Evolutionary conservation across 78 protist species (phyloP), one percentile per base, ranked within the genome.

Genomic region (Paulinella micropora): DNA sequence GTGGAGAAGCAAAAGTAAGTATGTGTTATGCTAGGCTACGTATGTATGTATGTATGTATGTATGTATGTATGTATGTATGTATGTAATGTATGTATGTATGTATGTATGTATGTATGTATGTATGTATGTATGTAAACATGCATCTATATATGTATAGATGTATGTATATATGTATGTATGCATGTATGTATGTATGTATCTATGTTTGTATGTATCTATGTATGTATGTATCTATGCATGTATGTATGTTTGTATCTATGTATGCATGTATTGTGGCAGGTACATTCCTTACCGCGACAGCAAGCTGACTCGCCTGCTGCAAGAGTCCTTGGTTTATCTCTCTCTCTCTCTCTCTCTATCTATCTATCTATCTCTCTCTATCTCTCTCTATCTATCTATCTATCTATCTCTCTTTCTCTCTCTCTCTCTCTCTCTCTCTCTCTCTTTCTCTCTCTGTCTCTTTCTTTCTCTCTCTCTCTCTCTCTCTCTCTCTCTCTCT

Each of bases 251-350:
- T 23, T 51, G 15, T 51, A 51, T n/a, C n/a, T n/a, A 51, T 51
- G 15, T 51, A 51, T 51, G 15, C 15, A 51, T 51, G 15, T 51
- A 51, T 51, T 23, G 6, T 23, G 6, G 15, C 15, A 51, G 6
- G 4, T 81, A 81, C 28, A 29, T 81, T 29, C 84, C 84, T 3
- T 81, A 81, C 34, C 84, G 84, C 15, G 84, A 81, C 34, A 81
- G 84, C 15, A 81, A 81, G 84, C 84, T 81, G 37, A 81, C 84
- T 31, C 84, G 84, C 39, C 84, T 81, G 37, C 84, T 81, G 28
- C 84, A 81, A 29, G 37, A 81, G 84, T 81, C 84, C 34, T 29
- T 81, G 84, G 84, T 15, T 28, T 15, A 29, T 51, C 6, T 51
- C 6, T 51, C 6, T 51, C 6, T 51, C 6, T 51, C 6, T 51